Evolutionary conservation across 495 filamentous ascomycete species (phyloP).

Genomic region (Usnea hakonensis): DNA sequence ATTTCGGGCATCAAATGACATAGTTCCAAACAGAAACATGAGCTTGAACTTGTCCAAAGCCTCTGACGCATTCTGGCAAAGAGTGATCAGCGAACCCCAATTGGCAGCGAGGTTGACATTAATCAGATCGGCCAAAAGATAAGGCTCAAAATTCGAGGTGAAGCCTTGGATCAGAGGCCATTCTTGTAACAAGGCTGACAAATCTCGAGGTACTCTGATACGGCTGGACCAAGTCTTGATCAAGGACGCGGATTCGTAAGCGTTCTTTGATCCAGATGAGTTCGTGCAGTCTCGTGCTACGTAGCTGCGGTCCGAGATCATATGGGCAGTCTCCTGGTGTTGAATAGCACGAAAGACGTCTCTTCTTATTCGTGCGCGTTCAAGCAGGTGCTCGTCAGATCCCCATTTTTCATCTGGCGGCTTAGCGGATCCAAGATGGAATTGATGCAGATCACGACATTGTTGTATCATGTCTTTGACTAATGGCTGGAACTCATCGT

Average conservation of each 20-base stretch:
- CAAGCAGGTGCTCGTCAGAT: conserved; percentile 8
- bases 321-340: background rate
- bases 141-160: conserved; percentile 24
- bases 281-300: conserved; percentile 12
- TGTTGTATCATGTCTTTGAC: conserved; percentile 37
- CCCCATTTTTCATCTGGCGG: background rate
- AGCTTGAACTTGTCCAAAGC: conserved; percentile 27
- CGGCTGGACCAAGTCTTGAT: conserved; percentile 26
- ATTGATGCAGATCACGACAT: conserved; percentile 33
- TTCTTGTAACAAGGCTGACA: conserved; percentile 29
- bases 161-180: conserved; percentile 39
- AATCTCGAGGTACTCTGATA: conserved; percentile 22
- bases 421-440: background rate
- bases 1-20: conserved; percentile 32
- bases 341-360: conserved; percentile 2
- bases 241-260: conserved; percentile 28
- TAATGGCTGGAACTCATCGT: conserved; percentile 39
- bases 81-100: conserved; percentile 39
- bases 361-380: conserved; percentile 1
- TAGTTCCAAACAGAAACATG: conserved; percentile 38
- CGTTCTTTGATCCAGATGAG: conserved; percentile 12
- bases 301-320: conserved; percentile 16
- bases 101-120: conserved; percentile 28
- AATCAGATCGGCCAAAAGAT: conserved; percentile 30
- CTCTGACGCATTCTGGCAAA: conserved; percentile 21